Conservation (phyloP, 257 asterid species). For the Ehretia macrophylla region DNA sequence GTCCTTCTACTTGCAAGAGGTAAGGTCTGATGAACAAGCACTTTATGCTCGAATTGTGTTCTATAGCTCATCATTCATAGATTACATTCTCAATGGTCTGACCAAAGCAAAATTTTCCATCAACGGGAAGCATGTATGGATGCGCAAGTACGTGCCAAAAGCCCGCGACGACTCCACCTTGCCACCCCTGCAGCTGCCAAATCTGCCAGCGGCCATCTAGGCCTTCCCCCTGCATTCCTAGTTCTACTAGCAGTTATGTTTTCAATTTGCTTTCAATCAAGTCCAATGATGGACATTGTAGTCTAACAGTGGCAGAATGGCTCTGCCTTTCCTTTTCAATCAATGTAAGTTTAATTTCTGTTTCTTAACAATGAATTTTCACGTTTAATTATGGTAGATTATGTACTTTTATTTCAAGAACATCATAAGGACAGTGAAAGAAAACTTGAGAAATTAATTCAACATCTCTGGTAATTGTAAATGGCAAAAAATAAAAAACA, state of each 20-base stretch:
- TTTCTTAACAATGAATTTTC: background rate
- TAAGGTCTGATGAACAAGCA: conserved; percentile 38
- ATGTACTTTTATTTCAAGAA: no score
- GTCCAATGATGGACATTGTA: background rate
- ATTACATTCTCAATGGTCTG: conserved; percentile 36
- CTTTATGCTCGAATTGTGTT: conserved; percentile 53
- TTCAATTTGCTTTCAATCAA: no score
- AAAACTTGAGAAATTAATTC: no score
- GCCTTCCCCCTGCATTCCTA: background rate
- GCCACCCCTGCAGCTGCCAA: background rate
- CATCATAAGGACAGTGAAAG: no score
- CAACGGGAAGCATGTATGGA: conserved; percentile 69
- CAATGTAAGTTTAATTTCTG: background rate
- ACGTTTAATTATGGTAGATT: no score
- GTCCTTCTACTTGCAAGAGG: conserved; percentile 47
- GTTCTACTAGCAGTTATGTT: background rate
- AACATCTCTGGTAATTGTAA: no score
- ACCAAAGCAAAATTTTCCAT: conserved; percentile 47
- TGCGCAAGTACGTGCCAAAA: conserved; percentile 43
- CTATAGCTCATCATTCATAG: conserved; percentile 10
- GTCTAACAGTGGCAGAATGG: background rate
- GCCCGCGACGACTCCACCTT: background rate
- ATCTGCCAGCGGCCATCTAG: background rate
- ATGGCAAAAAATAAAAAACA: no score
- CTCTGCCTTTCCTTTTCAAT: background rate